Evolutionary conservation across 176 grass and related monocot species (phyloP), one percentile per base, ranked within the genome.

Genomic region (Musa troglodytarum): DNA sequence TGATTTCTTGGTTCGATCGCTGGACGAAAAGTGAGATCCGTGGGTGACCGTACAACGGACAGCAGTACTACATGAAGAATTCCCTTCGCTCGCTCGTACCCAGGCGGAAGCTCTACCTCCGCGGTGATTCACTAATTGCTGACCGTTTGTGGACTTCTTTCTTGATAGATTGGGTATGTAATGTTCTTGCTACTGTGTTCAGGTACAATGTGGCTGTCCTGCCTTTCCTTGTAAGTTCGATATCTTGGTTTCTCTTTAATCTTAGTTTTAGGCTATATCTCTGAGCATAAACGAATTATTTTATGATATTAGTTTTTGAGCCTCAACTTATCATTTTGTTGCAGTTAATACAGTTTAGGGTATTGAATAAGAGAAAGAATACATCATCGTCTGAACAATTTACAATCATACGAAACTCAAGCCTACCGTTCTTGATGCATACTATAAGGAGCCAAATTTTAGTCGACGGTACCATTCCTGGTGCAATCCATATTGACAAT

Each of bases 331-430:
- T n/a, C 22, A 59, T 52, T 43, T 43, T 43, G 34, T 17, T 87
- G 59, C 88, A 99, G 95, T 99, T 34, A 93, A 92, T 67, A 91
- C 88, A 51, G 82, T 99, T 50, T 87, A 94, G 19, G 95, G 86
- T 52, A 86, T 94, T 20, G 90, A 99, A 89, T 73, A 99, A 83
- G 95, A 86, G 83, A 99, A 89, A 71, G 88, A 91, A 53, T 94
- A 90, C 20, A 89, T 99, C 63, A 76, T 99, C 76, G 84, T 99
- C 84, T 90, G 90, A 54, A 99, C 95, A 74, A 76, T 91, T 56
- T 99, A 91, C 85, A 99, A 98, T 73, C 76, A 91, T 63, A 99
- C 94, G 95, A 99, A 99, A 82, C 81, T 99, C 75, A 99, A 99
- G 34, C 90, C 88, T 84, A 87, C 82, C 24, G 82, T 99, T 80